phyloP scores from a whole-genome alignment of 208 protist genomes.

The Novymonas esmeraldas region DNA sequence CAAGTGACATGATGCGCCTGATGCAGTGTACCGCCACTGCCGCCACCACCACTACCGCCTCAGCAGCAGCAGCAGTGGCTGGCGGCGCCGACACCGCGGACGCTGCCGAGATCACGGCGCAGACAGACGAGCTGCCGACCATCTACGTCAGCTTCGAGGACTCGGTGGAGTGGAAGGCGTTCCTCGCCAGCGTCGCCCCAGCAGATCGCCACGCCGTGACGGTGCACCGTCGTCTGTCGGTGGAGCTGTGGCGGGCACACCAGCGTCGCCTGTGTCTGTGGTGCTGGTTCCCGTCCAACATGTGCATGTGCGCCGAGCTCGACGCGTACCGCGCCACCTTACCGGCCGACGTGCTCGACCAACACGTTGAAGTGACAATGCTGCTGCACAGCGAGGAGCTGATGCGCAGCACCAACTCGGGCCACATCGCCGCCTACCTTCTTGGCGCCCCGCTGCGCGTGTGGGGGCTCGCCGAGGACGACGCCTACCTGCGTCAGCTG shows the following conservation, averaged over 20 bases:
- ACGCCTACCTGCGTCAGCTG: slow-evolving; percentile 40
- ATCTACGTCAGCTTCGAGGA: slow-evolving; percentile 72
- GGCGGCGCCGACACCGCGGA: not conserved
- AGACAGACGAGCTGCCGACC: slow-evolving; percentile 18
- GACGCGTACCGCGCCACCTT: slow-evolving; percentile 44
- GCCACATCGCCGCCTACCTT: slow-evolving; percentile 80
- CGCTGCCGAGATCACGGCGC: not conserved
- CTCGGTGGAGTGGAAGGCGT: slow-evolving; percentile 69
- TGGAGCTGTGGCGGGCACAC: slow-evolving; percentile 56
- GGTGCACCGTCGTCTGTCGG: slow-evolving; percentile 53
- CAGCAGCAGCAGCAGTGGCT: not conserved
- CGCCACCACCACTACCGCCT: no score
- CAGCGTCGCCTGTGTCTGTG: slow-evolving; percentile 57
- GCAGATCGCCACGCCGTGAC: slow-evolving; percentile 54
- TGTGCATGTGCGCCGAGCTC: slow-evolving; percentile 73
- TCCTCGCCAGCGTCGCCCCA: slow-evolving; percentile 33
- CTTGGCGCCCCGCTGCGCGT: slow-evolving; percentile 68
- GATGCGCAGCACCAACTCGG: slow-evolving; percentile 85
- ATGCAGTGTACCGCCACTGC: slow-evolving; percentile 10
- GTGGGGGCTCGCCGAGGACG: slow-evolving; percentile 74
- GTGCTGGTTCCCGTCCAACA: slow-evolving; percentile 71
- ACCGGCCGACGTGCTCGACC: slow-evolving; percentile 21
- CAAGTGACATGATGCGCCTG: slow-evolving; percentile 3
- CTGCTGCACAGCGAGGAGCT: slow-evolving; percentile 81
- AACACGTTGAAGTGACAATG: slow-evolving; percentile 58